Percentiles rank a stretch among this genome's conserved stretches.
These are phyloP conservation scores for Silene conica DNA, from an alignment of 148 eudicot species.

Conservation along the genomic window DNA sequence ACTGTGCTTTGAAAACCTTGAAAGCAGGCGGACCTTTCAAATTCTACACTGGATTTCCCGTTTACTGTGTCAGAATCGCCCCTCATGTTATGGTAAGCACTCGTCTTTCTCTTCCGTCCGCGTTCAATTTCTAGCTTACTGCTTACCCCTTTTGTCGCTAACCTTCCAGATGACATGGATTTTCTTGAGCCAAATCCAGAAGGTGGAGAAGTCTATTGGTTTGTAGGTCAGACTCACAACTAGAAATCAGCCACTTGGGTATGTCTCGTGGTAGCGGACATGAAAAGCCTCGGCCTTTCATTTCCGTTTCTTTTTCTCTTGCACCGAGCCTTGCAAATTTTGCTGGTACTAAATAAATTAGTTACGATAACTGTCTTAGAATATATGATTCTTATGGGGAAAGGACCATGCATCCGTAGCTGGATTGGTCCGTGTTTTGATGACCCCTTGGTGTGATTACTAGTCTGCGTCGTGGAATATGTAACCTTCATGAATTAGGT, in stretches of 20 bases:
- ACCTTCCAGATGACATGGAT: conserved; percentile 39
- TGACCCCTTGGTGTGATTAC: background rate
- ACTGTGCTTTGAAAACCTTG: conserved; percentile 43
- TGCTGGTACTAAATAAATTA: conserved; percentile 23
- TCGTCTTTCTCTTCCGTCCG: background rate
- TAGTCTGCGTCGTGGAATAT: background rate
- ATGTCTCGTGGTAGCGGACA: conserved; percentile 13
- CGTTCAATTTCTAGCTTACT: background rate
- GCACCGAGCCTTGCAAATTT: conserved; percentile 15
- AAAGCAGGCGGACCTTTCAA: conserved; percentile 46
- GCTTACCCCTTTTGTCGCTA: conserved; percentile 13
- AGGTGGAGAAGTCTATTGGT: conserved; percentile 31
- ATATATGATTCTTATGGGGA: conserved; percentile 22
- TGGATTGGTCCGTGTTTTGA: conserved; percentile 13
- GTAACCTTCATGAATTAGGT: background rate
- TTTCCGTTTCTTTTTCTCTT: background rate
- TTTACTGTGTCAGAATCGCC: conserved; percentile 45
- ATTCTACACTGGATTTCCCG: conserved; percentile 49
- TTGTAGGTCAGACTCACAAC: conserved; percentile 18
- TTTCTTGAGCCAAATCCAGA: conserved; percentile 38
- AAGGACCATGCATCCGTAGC: conserved; percentile 14
- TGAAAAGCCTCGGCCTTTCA: conserved; percentile 12
- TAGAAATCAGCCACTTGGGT: no score
- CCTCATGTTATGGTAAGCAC: conserved; percentile 46
- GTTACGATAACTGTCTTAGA: conserved; percentile 10